Conservation (phyloP, 805 yeast genomes). For the Candida chilensis region DNA sequence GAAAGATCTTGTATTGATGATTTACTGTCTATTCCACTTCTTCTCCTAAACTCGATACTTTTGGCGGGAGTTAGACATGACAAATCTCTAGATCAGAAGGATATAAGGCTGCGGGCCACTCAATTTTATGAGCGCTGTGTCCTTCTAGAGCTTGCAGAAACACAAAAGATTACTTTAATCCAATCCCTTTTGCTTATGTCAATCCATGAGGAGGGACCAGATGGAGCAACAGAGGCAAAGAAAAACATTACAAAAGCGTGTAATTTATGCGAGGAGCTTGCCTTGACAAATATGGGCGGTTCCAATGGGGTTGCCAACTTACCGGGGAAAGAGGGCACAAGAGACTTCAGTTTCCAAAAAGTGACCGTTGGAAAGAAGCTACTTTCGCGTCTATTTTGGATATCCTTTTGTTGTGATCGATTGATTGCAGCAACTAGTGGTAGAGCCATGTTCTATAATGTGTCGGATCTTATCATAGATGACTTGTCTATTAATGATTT, state of each 20-base stretch:
- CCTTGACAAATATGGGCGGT: constrained; percentile 14
- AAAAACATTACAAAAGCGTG: constrained; percentile 13
- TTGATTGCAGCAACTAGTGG: constrained; percentile 14
- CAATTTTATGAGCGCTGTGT: constrained; percentile 11
- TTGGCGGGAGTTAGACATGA: constrained; percentile 12
- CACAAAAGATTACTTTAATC: constrained; percentile 14
- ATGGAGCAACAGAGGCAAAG: constrained; percentile 13
- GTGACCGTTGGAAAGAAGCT: constrained; percentile 6
- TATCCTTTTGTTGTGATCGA: constrained; percentile 16
- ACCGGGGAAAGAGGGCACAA: background rate
- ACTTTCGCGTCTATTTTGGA: constrained; percentile 16
- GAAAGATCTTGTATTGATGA: constrained; percentile 8
- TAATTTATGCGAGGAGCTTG: constrained; percentile 13
- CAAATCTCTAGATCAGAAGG: constrained; percentile 2
- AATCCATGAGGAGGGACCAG: constrained; percentile 16
- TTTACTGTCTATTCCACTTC: constrained; percentile 8
- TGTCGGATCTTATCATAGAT: constrained; percentile 13
- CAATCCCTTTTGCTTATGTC: constrained; percentile 14
- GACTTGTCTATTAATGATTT: constrained; percentile 11
- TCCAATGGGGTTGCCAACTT: constrained; percentile 8
- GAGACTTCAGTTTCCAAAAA: background rate
- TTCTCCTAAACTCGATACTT: constrained; percentile 17
- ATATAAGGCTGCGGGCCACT: constrained; percentile 11
- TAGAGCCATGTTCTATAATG: constrained; percentile 13
- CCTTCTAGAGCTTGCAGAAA: constrained; percentile 12